These are phyloP conservation scores for Suillus cothurnatus DNA, from an alignment of 768 basidiomycete genomes.

Conservation along the genomic window DNA sequence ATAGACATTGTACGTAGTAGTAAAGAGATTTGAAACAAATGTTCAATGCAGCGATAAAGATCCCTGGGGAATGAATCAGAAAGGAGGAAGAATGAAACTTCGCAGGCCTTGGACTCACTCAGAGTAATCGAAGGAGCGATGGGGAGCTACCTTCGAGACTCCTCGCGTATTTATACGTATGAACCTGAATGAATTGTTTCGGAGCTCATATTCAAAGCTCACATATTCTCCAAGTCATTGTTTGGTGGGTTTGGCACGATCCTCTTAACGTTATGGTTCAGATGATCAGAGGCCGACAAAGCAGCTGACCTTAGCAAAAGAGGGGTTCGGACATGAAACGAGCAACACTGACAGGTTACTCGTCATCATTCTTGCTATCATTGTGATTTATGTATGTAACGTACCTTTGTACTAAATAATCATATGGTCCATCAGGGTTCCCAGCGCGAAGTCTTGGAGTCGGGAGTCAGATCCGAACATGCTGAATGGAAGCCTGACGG, in stretches of 20 bases:
- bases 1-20: not conserved
- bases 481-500: not conserved
- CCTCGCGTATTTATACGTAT: not conserved
- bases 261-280: not conserved
- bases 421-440: not conserved
- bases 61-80: conserved; percentile 1
- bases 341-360: not conserved
- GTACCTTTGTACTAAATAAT: not conserved
- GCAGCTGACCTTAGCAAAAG: not conserved
- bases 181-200: not conserved
- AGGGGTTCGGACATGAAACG: not conserved
- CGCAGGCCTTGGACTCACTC: not conserved
- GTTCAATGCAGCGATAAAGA: not conserved
- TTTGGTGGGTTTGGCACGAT: not conserved
- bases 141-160: not conserved
- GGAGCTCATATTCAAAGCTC: not conserved
- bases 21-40: not conserved
- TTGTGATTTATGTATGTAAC: not conserved
- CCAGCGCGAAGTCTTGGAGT: not conserved
- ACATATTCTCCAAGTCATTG: not conserved
- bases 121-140: not conserved
- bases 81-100: not conserved
- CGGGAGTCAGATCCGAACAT: not conserved
- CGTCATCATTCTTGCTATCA: not conserved
- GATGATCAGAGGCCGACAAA: not conserved